Base-by-base conservation (phyloP, 768 basidiomycete species). In the Myochromella boudieri region DNA sequence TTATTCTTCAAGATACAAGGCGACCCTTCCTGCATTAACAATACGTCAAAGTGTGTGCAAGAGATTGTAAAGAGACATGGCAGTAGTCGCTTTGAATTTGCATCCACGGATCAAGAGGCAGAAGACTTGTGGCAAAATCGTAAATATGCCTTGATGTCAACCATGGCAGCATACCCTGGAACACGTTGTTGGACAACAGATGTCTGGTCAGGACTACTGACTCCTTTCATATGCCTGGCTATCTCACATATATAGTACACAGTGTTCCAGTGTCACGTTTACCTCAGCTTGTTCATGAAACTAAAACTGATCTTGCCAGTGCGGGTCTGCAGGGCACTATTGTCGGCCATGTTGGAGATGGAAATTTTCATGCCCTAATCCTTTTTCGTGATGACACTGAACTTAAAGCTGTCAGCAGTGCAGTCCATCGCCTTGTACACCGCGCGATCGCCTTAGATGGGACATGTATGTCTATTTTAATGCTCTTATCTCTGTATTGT, bases 1-100 rank as follows among this genome's bases (percentile, higher is more conserved):
- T 76, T 97, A 8, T 92, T 97, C 69, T 91, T 97, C 76, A 95
- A 95, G 63, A 78, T 97, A 42, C 91, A 94, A 61, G 92, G 92
- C 2, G 81, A 88, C 26, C 68, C 76, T 0, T 64, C 73, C 9
- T 74, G 78, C 4, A 78, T 87, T 25, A 60, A 77, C 3, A 75
- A 77, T 32, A 76, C 88, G 0, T 79, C 86, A 0, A 71, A 77
- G 34, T 64, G 72, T 15, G 77, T 91, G 20, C 71, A 82, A 53
- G 58, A 64, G 6, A 80, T 95, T 21, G 80, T 84, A 17, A 72
- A 79, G 56, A 79, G 73, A 55, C 82, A 95, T 53, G 82, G 82
- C 2, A 82, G 89, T 39, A 72, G 64, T 17, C 72, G 75, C 21
- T 90, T 94, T 49, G 71, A 81, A 53, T 86, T 91, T 58, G 90